Base-by-base conservation (phyloP, 1,284 basidiomycete genomes). In the Termitomyces sp. region DNA sequence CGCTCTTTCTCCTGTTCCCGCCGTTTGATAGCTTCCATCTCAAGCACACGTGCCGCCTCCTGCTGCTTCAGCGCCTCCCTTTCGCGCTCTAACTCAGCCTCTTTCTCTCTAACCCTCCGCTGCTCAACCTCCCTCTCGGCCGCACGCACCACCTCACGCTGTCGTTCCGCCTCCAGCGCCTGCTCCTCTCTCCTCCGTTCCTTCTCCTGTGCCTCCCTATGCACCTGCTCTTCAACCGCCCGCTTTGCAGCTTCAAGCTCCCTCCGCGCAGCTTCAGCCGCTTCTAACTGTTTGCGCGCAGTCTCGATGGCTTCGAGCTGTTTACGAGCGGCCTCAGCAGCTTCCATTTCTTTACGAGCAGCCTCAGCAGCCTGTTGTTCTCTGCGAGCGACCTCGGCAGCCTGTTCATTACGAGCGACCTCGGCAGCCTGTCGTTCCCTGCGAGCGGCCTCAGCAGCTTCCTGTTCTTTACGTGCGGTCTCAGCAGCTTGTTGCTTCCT, bases 161-260 rank as follows among this genome's bases (percentile, higher is more conserved):
- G 48, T 18, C 44, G 40, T 35, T 59, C 53, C 8, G 31, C 43
- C 24, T 54, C 34, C 26, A 48, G 35, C 16, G 41, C 37, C 34
- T 52, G 46, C 14, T 28, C 37, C 42, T 50, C 41, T 6, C 50
- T 49, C 19, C 44, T 47, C 11, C 34, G 43, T 21, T 59, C 57
- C 38, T 44, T 45, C 41, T 52, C 48, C 40, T 54, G 50, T 3
- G 50, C 44, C 52, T 57, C 14, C n/a, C 21, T 40, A 24, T 37
- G 16, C 14, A 43, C 40, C 9, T 14, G 21, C 24, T 53, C 40
- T 14, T 41, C 48, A 37, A 14, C 31, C 35, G 33, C 28, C 34
- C 24, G 38, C 39, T 38, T 62, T 54, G 30, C 45, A 19, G 40
- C 46, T 26, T 62, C 50, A 19, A 57, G 49, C 41, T 60, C 60